Conservation (phyloP, 2,329 filamentous ascomycete species). For the Pseudogymnoascus sp. region DNA sequence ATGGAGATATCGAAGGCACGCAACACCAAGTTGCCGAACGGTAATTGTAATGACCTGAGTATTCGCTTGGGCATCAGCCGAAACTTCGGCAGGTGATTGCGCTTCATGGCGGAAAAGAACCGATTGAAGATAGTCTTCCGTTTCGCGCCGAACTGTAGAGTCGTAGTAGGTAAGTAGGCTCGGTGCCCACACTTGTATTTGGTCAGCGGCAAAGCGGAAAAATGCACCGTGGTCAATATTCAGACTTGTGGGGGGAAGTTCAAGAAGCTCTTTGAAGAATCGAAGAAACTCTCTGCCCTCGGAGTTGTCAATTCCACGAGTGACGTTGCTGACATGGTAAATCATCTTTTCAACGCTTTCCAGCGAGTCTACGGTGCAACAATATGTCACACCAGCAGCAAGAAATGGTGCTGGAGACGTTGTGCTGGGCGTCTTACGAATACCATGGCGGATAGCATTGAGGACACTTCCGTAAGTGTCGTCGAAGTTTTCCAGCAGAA, state of each 20-base stretch:
- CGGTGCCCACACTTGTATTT: conserved; percentile 43
- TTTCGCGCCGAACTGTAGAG: conserved; percentile 35
- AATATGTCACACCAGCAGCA: conserved; percentile 25
- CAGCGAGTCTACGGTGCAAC: conserved; percentile 21
- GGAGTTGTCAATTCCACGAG: conserved; percentile 21
- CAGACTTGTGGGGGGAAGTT: conserved; percentile 12
- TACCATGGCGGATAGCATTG: conserved; percentile 27
- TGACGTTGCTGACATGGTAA: conserved; percentile 19
- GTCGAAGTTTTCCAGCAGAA: conserved; percentile 48
- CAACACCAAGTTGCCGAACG: conserved; percentile 22
- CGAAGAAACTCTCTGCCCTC: conserved; percentile 27
- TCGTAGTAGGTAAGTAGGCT: conserved; percentile 45
- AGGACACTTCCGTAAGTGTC: conserved; percentile 36
- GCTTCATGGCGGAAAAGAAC: conserved; percentile 31
- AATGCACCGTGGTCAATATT: conserved; percentile 32
- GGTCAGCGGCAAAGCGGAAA: conserved; percentile 33
- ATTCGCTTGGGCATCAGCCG: conserved; percentile 21
- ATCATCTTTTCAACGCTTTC: conserved; percentile 19
- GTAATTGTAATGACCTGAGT: conserved; percentile 13
- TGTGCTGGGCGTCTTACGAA: conserved; percentile 18
- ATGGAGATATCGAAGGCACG: conserved; percentile 26
- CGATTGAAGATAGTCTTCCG: conserved; percentile 35
- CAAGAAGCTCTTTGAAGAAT: conserved; percentile 26
- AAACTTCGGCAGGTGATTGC: background rate
- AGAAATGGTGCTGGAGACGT: conserved; percentile 22